A percentile compares a stretch with the other conserved stretches of the same genome.
phyloP scores from a whole-genome alignment of 768 basidiomycete genomes.

The Phaeotremella skinneri region DNA sequence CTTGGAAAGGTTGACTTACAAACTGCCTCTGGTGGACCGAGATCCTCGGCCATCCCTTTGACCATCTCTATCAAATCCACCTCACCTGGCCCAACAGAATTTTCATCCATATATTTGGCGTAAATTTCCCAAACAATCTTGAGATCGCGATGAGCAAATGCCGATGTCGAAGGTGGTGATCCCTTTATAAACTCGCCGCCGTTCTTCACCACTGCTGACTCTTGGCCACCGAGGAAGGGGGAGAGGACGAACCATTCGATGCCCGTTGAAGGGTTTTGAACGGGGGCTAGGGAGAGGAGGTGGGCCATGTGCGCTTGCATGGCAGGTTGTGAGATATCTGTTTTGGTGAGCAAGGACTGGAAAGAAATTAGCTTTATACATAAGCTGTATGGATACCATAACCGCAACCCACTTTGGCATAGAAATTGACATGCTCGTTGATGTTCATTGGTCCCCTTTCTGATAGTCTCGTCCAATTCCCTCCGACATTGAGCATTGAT shows the following conservation, averaged over 20 bases:
- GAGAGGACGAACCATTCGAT: conserved; percentile 22
- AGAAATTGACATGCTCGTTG: conserved; percentile 21
- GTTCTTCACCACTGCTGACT: conserved; percentile 6
- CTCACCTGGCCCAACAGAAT: not conserved
- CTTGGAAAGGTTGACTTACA: conserved; percentile 12
- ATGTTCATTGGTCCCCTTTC: conserved; percentile 10
- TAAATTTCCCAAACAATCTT: conserved; percentile 19
- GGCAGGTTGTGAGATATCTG: not conserved
- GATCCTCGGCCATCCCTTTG: conserved; percentile 3
- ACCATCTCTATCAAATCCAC: not conserved
- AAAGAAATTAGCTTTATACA: no score
- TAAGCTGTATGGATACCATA: not conserved
- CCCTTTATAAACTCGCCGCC: not conserved
- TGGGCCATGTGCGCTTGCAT: conserved; percentile 4
- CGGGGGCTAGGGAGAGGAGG: conserved; percentile 13
- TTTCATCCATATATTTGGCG: conserved; percentile 6
- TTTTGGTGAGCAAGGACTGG: conserved; percentile 2
- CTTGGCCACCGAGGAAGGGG: conserved; percentile 17
- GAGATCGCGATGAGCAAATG: conserved; percentile 18
- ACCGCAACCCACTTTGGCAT: conserved; percentile 16
- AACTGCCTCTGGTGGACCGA: conserved; percentile 1
- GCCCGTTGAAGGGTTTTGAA: conserved; percentile 9
- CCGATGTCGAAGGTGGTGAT: not conserved
- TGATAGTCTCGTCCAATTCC: conserved; percentile 14
- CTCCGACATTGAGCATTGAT: conserved; percentile 17